These are phyloP conservation scores for Piper longum DNA, from an alignment of 164 flowering plant species.

Conservation along the genomic window DNA sequence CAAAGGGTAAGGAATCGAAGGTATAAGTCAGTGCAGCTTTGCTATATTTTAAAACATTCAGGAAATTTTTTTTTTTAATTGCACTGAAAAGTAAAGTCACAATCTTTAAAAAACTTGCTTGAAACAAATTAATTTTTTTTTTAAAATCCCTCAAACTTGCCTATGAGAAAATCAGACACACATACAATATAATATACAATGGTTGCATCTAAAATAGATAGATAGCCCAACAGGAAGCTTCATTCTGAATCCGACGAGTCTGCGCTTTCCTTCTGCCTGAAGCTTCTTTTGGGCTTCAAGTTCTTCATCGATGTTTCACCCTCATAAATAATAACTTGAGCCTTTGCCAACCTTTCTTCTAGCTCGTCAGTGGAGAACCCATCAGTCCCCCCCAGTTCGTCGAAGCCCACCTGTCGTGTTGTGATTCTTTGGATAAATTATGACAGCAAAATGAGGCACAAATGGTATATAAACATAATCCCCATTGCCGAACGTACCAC, in stretches of 20 bases:
- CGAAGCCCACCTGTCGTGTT: constrained; percentile 66
- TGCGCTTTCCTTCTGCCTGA: constrained; percentile 25
- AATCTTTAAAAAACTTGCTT: too few species aligned
- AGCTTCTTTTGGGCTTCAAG: constrained; percentile 37
- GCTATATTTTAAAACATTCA: too few species aligned
- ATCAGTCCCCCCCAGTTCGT: constrained; percentile 82
- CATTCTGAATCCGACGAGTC: constrained; percentile 3
- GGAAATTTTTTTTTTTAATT: too few species aligned
- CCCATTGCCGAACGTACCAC: constrained; percentile 44
- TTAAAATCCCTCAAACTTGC: too few species aligned
- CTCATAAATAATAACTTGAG: constrained; percentile 63
- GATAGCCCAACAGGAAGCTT: background rate
- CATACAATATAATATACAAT: background rate
- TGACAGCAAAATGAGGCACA: background rate
- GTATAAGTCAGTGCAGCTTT: too few species aligned
- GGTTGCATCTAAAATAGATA: background rate
- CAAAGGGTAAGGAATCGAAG: too few species aligned
- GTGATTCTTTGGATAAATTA: background rate
- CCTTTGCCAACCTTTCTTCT: constrained; percentile 81
- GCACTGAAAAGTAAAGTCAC: too few species aligned
- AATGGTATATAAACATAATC: background rate
- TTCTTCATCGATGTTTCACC: constrained; percentile 55
- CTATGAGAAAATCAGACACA: background rate
- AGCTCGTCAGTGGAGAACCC: constrained; percentile 82
- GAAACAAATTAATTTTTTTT: too few species aligned